phyloP scores from a whole-genome alignment of 176 grass and related monocot genomes.

The Typha latifolia region DNA sequence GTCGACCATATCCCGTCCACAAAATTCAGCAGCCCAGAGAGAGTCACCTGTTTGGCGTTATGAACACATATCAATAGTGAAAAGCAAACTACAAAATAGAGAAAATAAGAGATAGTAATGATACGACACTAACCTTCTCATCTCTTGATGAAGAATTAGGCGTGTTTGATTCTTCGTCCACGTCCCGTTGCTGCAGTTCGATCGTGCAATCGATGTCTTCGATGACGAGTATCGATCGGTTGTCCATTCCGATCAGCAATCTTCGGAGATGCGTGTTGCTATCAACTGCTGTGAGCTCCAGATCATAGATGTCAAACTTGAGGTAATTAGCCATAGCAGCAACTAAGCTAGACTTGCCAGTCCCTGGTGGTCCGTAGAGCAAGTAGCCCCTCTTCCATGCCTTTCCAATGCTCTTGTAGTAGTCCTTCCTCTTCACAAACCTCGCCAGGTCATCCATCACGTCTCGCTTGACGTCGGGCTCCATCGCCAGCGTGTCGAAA shows the following conservation, averaged over 20 bases:
- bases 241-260: conserved; percentile 64
- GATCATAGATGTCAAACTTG: conserved; percentile 90
- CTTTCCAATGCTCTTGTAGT: conserved; percentile 83
- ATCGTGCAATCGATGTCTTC: conserved; percentile 86
- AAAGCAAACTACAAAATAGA: no score
- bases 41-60: not conserved
- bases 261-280: conserved; percentile 51
- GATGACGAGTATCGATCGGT: conserved; percentile 73
- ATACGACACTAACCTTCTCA: conserved; percentile 37
- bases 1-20: conserved; percentile 21
- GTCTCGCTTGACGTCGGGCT: conserved; percentile 35
- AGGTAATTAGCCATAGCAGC: conserved; percentile 90
- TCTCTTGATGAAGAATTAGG: conserved; percentile 10
- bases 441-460: conserved; percentile 70
- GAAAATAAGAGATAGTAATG: not conserved
- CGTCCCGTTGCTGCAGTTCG: conserved; percentile 50
- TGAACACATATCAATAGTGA: no score
- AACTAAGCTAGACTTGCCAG: conserved; percentile 88
- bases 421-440: conserved; percentile 69
- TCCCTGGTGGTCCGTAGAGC: conserved; percentile 71
- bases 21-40: conserved; percentile 19
- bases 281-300: conserved; percentile 71
- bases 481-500: conserved; percentile 75
- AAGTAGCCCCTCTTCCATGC: conserved; percentile 90
- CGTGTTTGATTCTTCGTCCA: not conserved